Percentiles rank a stretch among this genome's conserved stretches.
These are phyloP conservation scores for Daldinia grandis DNA, from an alignment of 495 filamentous ascomycete species.

Conservation along the genomic window DNA sequence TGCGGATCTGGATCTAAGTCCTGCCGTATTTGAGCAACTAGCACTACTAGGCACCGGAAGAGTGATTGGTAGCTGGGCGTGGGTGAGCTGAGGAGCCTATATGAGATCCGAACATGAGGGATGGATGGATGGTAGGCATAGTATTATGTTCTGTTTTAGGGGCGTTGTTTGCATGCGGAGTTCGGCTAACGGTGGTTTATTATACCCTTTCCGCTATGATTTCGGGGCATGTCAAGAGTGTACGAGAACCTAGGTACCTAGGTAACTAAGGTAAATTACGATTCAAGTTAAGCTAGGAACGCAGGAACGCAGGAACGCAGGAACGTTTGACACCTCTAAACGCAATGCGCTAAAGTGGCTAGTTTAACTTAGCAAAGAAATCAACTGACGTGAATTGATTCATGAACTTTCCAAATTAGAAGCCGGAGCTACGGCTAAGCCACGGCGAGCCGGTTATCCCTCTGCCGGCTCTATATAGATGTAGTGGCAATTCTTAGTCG, in stretches of 20 bases:
- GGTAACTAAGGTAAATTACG: background rate
- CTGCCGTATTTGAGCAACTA: conserved; percentile 66
- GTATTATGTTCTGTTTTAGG: background rate
- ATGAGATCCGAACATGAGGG: background rate
- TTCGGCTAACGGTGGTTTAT: conserved; percentile 20
- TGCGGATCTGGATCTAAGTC: conserved; percentile 73
- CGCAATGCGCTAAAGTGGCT: too few species aligned
- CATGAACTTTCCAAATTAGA: too few species aligned
- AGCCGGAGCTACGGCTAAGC: too few species aligned
- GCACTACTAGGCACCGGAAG: conserved; percentile 65
- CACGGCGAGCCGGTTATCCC: too few species aligned
- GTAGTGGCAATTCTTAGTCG: background rate
- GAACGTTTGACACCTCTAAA: too few species aligned
- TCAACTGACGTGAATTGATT: too few species aligned
- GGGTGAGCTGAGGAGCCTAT: conserved; percentile 55
- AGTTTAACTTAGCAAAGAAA: too few species aligned
- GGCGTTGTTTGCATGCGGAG: conserved; percentile 15
- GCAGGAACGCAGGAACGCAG: too few species aligned
- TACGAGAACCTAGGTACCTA: background rate
- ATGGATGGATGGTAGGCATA: background rate
- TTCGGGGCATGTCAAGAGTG: conserved; percentile 1
- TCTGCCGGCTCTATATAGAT: too few species aligned
- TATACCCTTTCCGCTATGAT: conserved; percentile 34
- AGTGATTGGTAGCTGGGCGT: conserved; percentile 72
- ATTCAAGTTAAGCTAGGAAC: background rate